phyloP scores from a whole-genome alignment of 129 eudicot genomes.

The Flaveria ramosissima region DNA sequence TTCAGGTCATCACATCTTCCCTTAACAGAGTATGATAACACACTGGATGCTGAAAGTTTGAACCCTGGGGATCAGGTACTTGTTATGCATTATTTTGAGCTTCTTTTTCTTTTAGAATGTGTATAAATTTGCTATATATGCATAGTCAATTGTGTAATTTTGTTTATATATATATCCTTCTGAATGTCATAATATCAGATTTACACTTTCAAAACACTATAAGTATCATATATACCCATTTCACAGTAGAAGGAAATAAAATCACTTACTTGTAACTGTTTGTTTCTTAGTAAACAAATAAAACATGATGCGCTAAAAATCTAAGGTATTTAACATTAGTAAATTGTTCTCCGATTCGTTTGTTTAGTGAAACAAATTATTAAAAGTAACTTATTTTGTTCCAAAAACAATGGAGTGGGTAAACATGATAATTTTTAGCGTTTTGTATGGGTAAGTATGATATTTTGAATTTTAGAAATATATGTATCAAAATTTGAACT shows the following conservation, averaged over 20 bases:
- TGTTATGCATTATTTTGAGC: not conserved
- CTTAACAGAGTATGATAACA: slow-evolving; percentile 72
- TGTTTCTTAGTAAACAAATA: not conserved
- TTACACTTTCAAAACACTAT: not conserved
- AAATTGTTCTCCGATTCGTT: not conserved
- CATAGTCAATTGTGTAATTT: not conserved
- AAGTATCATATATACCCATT: not conserved
- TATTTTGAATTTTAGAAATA: not conserved
- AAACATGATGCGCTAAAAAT: not conserved
- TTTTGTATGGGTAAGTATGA: not conserved
- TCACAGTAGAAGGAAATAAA: slow-evolving; percentile 5
- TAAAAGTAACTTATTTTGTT: slow-evolving; percentile 1
- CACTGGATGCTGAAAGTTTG: slow-evolving; percentile 74
- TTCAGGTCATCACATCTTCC: slow-evolving; percentile 89
- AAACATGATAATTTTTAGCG: not conserved
- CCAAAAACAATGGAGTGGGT: not conserved
- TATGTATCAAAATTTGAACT: not conserved
- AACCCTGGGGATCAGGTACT: slow-evolving; percentile 91
- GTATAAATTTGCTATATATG: not conserved
- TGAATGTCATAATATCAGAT: not conserved
- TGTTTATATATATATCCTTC: not conserved
- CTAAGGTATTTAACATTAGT: not conserved
- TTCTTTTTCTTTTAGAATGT: not conserved
- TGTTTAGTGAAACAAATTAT: not conserved
- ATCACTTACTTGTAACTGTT: not conserved